Base-by-base conservation (phyloP, 2,329 filamentous ascomycete species). In the Samsoniella hepiali region DNA sequence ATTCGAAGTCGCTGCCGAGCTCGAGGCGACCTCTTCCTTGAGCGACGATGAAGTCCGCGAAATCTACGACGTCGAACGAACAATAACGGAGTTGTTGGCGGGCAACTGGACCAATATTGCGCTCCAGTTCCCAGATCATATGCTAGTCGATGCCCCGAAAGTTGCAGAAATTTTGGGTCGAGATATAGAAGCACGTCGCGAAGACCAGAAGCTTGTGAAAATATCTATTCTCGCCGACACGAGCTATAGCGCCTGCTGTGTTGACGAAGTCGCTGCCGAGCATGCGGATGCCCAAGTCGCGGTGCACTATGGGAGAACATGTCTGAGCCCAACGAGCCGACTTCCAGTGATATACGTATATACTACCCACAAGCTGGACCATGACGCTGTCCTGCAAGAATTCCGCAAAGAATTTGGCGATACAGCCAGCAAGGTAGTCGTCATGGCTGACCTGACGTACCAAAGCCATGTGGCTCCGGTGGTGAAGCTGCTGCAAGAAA, bases 251-350 rank as follows among this genome's bases (percentile, higher is more conserved):
- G 89, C 94, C 0, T 99, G 95, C 77, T 99, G 95, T 72, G 93
- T 98, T 22, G 95, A 99, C 72, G 95, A 99, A 78, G 89, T 98
- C 47, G 95, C 95, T 0, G 95, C 95, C 2, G 93, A 99, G 74
- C 95, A 99, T 74, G 90, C 92, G 17, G 84, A 92, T 70, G 93
- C 95, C 7, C 90, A 98, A 66, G 91, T 93, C 0, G 91, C 98
- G 1, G 89, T 99, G 15, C 95, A 99, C 74, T 99, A 98, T 70
- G 95, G 95, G 3, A 84, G 95, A 59, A 90, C 94, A 0, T 99
- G 95, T 72, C 81, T 99, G 31, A 97, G 93, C 8, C 94, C 94
- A 0, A 96, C 94, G 0, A 90, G 91, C 11, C 82, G 93, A 62
- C 78, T 98, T 59, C 93, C 94, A 0, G 93, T 97, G 29, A 86